A percentile compares a stretch with the other conserved stretches of the same genome.
These are phyloP conservation scores for Arctium lappa DNA, from an alignment of 129 eudicot species.

Conservation along the genomic window DNA sequence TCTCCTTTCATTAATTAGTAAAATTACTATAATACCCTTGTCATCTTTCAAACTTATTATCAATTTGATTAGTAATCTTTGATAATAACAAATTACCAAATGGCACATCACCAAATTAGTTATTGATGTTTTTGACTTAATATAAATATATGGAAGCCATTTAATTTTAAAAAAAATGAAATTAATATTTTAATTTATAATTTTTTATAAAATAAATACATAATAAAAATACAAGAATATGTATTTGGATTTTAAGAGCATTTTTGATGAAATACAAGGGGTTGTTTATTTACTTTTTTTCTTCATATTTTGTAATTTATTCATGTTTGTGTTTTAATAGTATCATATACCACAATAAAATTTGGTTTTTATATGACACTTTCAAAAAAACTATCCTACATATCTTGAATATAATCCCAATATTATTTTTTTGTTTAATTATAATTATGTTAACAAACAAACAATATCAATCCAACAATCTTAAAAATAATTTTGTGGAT, in stretches of 20 bases:
- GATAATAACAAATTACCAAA: constrained; percentile 14
- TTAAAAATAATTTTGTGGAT: not conserved
- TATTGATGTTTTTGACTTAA: not conserved
- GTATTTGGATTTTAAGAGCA: not conserved
- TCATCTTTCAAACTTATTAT: constrained; percentile 14
- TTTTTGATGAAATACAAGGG: not conserved
- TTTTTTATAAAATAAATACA: too few species aligned
- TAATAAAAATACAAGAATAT: too few species aligned
- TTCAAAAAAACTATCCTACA: not conserved
- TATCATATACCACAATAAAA: not conserved
- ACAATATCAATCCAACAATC: not conserved
- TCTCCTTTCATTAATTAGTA: constrained; percentile 2
- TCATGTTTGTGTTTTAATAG: not conserved
- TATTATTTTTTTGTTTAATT: too few species aligned
- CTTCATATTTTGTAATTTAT: too few species aligned
- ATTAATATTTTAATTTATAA: too few species aligned
- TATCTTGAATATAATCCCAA: too few species aligned
- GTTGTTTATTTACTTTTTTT: too few species aligned
- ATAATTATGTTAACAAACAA: too few species aligned
- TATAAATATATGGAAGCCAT: not conserved
- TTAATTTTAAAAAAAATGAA: not conserved
- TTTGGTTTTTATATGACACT: not conserved
- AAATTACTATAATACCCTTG: not conserved
- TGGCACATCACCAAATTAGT: constrained; percentile 22
- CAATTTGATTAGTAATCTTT: constrained; percentile 12